A percentile compares a stretch with the other conserved stretches of the same genome.
Evolutionary conservation across 768 basidiomycete species (phyloP).

Genomic region (Paxillus rubicundulus): DNA sequence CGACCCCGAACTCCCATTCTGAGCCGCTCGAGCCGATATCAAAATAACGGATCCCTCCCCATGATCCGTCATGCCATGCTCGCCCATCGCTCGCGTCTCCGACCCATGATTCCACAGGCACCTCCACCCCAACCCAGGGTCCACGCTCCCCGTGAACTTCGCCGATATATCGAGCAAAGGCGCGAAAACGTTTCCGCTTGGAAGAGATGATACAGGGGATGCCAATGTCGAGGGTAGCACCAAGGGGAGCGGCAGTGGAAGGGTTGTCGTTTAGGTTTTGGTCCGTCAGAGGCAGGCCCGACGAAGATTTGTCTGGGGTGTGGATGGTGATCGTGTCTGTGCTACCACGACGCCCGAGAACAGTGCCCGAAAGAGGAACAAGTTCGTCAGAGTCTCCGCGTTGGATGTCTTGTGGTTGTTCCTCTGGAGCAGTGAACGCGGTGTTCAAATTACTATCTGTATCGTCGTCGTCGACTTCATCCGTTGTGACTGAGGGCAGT

Average conservation of each 20-base stretch:
- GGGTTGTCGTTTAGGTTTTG: too few species aligned
- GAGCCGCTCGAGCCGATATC: constrained; percentile 59
- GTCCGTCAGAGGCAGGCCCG: constrained; percentile 19
- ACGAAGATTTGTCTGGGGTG: constrained; percentile 16
- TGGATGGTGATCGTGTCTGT: constrained; percentile 27
- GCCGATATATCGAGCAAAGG: constrained; percentile 85
- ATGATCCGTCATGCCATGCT: constrained; percentile 84
- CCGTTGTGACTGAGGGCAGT: constrained; percentile 27
- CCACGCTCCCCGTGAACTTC: constrained; percentile 80
- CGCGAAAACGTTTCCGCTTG: constrained; percentile 80
- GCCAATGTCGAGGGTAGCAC: constrained; percentile 68
- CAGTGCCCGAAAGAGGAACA: constrained; percentile 16
- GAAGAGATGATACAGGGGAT: constrained; percentile 89
- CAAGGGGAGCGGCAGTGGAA: too few species aligned
- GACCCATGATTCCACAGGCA: constrained; percentile 60
- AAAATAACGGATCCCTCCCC: constrained; percentile 82
- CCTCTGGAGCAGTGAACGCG: constrained; percentile 22
- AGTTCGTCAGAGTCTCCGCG: not conserved
- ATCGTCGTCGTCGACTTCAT: constrained; percentile 41
- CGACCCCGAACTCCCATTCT: constrained; percentile 65
- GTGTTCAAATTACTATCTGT: constrained; percentile 22
- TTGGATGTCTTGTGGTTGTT: not conserved
- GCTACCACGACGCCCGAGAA: constrained; percentile 23
- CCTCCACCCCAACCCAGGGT: constrained; percentile 90
- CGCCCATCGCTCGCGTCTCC: constrained; percentile 54